These are phyloP conservation scores for Corymbia citriodora DNA, from an alignment of 441 rosid species.

Conservation along the genomic window DNA sequence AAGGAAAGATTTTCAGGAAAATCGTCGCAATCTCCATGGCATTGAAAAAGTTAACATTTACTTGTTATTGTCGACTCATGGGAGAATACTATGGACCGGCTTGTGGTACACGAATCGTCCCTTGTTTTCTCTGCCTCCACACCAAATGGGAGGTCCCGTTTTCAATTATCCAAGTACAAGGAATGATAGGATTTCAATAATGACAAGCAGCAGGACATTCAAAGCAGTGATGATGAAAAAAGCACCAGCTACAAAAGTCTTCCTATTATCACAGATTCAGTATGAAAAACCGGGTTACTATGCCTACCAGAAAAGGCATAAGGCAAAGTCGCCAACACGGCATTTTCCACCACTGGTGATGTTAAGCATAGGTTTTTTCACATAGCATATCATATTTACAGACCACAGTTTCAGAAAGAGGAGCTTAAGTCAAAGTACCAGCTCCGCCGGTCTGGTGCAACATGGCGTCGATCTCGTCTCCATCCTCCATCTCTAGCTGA, in stretches of 20 bases:
- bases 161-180: background rate
- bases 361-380: background rate
- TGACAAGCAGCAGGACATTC: background rate
- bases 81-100: background rate
- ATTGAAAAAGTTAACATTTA: background rate
- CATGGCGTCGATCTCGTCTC: constrained; percentile 92
- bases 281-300: background rate
- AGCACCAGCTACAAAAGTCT: background rate
- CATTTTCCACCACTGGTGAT: background rate
- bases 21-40: background rate
- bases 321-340: background rate
- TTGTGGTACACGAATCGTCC: background rate
- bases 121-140: background rate
- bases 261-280: background rate
- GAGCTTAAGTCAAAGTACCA: background rate
- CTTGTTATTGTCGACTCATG: background rate
- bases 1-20: background rate
- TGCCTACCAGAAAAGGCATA: background rate
- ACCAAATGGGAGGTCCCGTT: background rate
- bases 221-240: background rate
- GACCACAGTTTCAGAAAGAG: background rate
- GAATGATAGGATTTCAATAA: background rate
- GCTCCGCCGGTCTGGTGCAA: constrained; percentile 77
- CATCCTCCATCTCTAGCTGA: constrained; percentile 92
- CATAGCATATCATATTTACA: background rate